Evolutionary conservation across 805 yeast species (phyloP), one percentile per base, ranked within the genome.

Genomic region (Teunomyces atbi): DNA sequence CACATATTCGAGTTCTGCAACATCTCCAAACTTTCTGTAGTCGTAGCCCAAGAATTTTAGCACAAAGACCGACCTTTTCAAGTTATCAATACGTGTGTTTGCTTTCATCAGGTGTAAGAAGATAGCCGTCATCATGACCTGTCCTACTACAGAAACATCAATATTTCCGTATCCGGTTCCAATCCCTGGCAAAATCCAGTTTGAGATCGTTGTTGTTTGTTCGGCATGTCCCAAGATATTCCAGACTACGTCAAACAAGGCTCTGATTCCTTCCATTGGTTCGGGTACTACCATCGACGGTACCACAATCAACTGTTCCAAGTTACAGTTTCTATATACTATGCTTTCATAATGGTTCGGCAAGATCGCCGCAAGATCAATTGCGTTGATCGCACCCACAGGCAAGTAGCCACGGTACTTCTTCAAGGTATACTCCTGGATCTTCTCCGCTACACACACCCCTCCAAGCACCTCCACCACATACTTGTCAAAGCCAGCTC

Each of bases 241-340:
- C 66, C 66, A 62, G 27, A 55, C 36, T 21, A 50, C 49, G 40
- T 60, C 53, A 30, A 62, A 61, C 21, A 61, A 45, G 6, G 46
- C 44, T 36, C n/a, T 45, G 42, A 13, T 18, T 5, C 46, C 13
- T 19, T 13, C 27, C 19, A 45, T 39, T 19, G 34, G 43, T 33
- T 55, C 59, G 2, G 67, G 67, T 4, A 61, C 58, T 4, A 52
- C 49, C 67, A 62, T 62, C 3, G 67, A 56, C 19, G 66, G 65
- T 6, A 52, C 51, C 19, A 32, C 45, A 10, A 45, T 33, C 5
- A 55, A 40, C 39, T 45, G 45, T 4, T 37, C 34, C 10, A 55
- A 13, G 16, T 42, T 39, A 49, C 54, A 47, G 41, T 49, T 49
- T 18, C 29, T 19, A 21, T 38, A 49, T 4, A 45, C 50, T 11